These are phyloP conservation scores for Craspedostauros australis DNA, from an alignment of 108 stramenopile genomes.

Conservation along the genomic window DNA sequence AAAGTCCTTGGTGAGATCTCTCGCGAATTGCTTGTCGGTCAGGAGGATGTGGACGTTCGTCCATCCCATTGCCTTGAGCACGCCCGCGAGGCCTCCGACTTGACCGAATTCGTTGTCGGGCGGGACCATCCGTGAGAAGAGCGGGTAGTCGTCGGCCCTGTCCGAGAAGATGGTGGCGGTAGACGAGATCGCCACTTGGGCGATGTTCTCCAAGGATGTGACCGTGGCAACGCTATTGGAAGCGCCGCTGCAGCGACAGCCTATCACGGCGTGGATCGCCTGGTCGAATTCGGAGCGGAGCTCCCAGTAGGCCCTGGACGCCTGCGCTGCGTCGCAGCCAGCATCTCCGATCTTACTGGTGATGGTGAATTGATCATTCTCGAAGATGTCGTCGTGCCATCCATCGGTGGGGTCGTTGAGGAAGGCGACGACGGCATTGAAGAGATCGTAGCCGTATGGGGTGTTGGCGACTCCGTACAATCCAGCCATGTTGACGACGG, in stretches of 20 bases:
- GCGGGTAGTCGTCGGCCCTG: background rate
- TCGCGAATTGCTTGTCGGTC: background rate
- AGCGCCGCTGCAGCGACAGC: background rate
- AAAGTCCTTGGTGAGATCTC: background rate
- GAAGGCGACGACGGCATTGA: background rate
- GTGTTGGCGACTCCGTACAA: too few species aligned
- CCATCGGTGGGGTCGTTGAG: background rate
- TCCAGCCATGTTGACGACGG: too few species aligned
- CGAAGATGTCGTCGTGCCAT: background rate
- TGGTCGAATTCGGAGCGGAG: background rate
- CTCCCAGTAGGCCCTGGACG: background rate
- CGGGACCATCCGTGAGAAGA: background rate
- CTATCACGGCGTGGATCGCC: too few species aligned
- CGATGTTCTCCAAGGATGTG: background rate
- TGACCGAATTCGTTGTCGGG: constrained; percentile 6
- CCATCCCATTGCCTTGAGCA: background rate
- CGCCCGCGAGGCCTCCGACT: background rate
- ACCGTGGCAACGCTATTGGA: background rate
- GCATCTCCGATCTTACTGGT: background rate
- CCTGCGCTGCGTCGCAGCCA: background rate
- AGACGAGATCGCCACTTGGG: background rate
- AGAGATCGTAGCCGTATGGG: too few species aligned
- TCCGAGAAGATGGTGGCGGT: background rate
- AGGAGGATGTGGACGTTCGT: background rate
- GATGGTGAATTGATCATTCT: background rate